Conservation (phyloP, 352 stramenopile species). For the Pythium pyrilobum region DNA sequence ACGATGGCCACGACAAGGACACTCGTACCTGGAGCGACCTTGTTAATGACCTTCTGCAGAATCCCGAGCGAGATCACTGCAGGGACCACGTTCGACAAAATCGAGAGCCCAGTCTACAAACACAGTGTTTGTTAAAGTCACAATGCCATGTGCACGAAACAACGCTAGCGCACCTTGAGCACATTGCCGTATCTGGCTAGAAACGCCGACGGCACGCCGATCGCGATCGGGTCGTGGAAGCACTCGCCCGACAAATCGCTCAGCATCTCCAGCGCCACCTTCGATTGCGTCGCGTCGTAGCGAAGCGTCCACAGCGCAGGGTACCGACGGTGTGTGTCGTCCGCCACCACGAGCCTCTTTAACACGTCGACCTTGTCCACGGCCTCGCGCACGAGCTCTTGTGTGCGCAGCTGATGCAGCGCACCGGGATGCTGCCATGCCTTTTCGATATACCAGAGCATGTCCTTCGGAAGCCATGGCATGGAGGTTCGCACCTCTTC, state of each 20-base stretch:
- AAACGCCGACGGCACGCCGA: slow-evolving; percentile 7
- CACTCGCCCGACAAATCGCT: slow-evolving; percentile 16
- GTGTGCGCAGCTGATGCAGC: slow-evolving; percentile 5
- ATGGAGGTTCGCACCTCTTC: neutral
- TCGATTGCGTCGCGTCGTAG: neutral
- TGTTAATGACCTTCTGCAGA: slow-evolving; percentile 13
- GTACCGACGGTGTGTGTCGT: slow-evolving; percentile 1
- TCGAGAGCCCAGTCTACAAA: slow-evolving; percentile 14
- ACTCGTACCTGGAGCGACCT: slow-evolving; percentile 1
- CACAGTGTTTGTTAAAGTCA: neutral
- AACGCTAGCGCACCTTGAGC: slow-evolving; percentile 1
- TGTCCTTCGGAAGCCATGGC: slow-evolving; percentile 6
- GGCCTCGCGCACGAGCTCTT: neutral
- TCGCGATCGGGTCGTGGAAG: slow-evolving; percentile 16
- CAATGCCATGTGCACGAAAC: neutral
- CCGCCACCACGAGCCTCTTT: slow-evolving; percentile 9
- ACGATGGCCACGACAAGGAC: neutral
- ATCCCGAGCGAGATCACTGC: slow-evolving; percentile 15
- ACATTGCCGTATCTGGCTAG: slow-evolving; percentile 5
- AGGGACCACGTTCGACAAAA: slow-evolving; percentile 14
- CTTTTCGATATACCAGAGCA: slow-evolving; percentile 17
- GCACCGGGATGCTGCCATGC: slow-evolving; percentile 2
- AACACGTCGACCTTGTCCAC: slow-evolving; percentile 15
- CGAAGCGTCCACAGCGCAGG: slow-evolving; percentile 13
- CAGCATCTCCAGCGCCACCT: slow-evolving; percentile 1